phyloP scores from a whole-genome alignment of 2,329 filamentous ascomycete species.

The Fusarium temperatum region DNA sequence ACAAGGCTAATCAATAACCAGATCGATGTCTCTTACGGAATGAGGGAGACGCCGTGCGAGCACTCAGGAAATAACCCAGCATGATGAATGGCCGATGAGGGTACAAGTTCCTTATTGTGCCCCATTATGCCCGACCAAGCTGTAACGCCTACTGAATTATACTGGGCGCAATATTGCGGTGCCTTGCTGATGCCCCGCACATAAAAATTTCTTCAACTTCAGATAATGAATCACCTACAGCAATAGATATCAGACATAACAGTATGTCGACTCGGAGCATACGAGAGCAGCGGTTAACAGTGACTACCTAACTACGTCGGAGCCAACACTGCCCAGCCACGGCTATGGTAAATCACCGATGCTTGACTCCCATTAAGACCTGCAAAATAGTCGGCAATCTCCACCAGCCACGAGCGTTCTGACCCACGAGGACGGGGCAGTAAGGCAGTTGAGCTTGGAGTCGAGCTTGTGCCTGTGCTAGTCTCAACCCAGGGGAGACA shows the following conservation, averaged over 20 bases:
- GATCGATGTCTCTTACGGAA: conserved; percentile 10
- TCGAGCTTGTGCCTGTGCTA: conserved; percentile 27
- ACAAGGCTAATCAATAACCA: background rate
- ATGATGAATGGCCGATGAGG: conserved; percentile 21
- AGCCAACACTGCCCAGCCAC: conserved; percentile 19
- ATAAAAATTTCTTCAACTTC: background rate
- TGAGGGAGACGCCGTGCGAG: conserved; percentile 22
- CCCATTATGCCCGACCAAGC: conserved; percentile 8
- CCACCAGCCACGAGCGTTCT: conserved; percentile 34
- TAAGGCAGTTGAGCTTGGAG: conserved; percentile 8
- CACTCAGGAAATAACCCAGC: background rate
- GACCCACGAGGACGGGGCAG: conserved; percentile 20
- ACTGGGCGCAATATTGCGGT: conserved; percentile 34
- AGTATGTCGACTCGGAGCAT: background rate
- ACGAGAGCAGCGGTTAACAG: background rate
- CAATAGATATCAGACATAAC: background rate
- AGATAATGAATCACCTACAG: background rate
- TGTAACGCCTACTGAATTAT: conserved; percentile 18
- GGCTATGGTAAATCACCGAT: conserved; percentile 27
- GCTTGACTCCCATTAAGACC: conserved; percentile 19
- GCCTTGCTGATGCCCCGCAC: conserved; percentile 24
- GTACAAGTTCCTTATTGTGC: conserved; percentile 5
- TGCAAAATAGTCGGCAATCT: conserved; percentile 22
- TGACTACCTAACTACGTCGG: background rate
- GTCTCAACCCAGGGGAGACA: conserved; percentile 12